phyloP scores from a whole-genome alignment of 2,329 filamentous ascomycete genomes.

The Stemphylium lycopersici region DNA sequence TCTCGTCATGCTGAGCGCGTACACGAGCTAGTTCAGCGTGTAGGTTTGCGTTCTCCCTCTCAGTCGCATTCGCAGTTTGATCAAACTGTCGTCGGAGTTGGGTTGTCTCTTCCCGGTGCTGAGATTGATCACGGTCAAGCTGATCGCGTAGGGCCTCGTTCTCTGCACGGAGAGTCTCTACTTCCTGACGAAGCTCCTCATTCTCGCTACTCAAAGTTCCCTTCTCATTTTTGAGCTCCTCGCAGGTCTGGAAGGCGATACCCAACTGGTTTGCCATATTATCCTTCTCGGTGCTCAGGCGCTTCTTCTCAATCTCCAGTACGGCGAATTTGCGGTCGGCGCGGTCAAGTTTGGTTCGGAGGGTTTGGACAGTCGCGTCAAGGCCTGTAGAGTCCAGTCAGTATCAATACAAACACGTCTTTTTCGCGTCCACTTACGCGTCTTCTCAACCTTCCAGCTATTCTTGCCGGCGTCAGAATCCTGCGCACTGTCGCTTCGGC shows the following conservation, averaged over 20 bases:
- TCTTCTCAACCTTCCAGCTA: slow-evolving; percentile 58
- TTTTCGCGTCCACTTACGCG: slow-evolving; percentile 54
- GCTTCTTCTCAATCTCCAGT: slow-evolving; percentile 68
- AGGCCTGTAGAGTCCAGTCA: slow-evolving; percentile 53
- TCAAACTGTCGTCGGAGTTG: slow-evolving; percentile 43
- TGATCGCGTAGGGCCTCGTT: slow-evolving; percentile 44
- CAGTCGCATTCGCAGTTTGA: slow-evolving; percentile 41
- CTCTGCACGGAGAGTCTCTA: slow-evolving; percentile 43
- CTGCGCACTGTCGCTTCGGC: slow-evolving; percentile 56
- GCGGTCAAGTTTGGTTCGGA: slow-evolving; percentile 67
- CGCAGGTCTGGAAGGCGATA: slow-evolving; percentile 65
- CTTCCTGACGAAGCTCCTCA: slow-evolving; percentile 44
- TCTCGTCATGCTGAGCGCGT: slow-evolving; percentile 44
- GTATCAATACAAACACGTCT: neutral
- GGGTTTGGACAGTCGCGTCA: slow-evolving; percentile 64
- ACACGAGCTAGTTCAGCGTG: slow-evolving; percentile 41
- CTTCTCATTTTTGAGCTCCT: slow-evolving; percentile 56
- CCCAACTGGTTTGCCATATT: slow-evolving; percentile 68
- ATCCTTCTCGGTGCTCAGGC: slow-evolving; percentile 68
- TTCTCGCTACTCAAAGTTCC: slow-evolving; percentile 46
- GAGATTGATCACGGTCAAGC: slow-evolving; percentile 40
- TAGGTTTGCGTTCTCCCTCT: slow-evolving; percentile 43
- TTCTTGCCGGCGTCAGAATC: slow-evolving; percentile 54
- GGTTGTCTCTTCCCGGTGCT: slow-evolving; percentile 44
- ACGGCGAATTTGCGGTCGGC: slow-evolving; percentile 66